Evolutionary conservation across 495 filamentous ascomycete species (phyloP), one percentile per base, ranked within the genome.

Genomic region (Annulohypoxylon nitens): DNA sequence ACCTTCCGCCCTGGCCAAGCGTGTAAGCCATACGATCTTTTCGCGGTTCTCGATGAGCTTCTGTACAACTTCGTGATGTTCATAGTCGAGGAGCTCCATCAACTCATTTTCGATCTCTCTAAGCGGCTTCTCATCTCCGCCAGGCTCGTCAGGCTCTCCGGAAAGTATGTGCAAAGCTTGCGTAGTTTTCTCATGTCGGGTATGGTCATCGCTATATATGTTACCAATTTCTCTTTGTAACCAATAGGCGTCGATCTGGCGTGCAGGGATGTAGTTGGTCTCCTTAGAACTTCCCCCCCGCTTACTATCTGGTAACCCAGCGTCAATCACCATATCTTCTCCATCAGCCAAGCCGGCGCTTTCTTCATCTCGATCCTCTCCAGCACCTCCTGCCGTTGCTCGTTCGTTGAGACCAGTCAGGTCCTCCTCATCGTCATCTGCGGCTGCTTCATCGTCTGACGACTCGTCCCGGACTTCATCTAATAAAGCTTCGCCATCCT

Each of bases 191-290:
- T 93, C 92, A 69, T 97, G 93, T 70, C 97, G 94, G 8, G 86
- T 91, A 77, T 98, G 95, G 3, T 95, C 91, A 81, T 99, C 96
- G 11, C 91, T 86, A 78, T 97, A 98, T 20, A 97, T 86, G 12
- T 85, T 80, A 53, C 95, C 94, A 57, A 99, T 94, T 73, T 98
- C 93, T 61, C 96, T 88, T 78, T 98, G 96, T 34, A 99, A 81
- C 96, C 96, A 99, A 81, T 93, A 98, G 30, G 96, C 96, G 79
- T 99, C 96, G 61, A 99, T 97, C 61, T 97, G 93, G 61, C 92
- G 88, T 41, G 92, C 93, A 41, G 90, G 84, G 12, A 98, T 87
- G 43, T 88, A 83, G 63, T 89, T 85, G 70, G 92, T 90, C 45
- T 90, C 87, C 63, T 88, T 81, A 10, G 79, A 71, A 47, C 81